These are phyloP conservation scores for Heterobasidion parviporum DNA, from an alignment of 1,284 basidiomycete species.

Conservation along the genomic window DNA sequence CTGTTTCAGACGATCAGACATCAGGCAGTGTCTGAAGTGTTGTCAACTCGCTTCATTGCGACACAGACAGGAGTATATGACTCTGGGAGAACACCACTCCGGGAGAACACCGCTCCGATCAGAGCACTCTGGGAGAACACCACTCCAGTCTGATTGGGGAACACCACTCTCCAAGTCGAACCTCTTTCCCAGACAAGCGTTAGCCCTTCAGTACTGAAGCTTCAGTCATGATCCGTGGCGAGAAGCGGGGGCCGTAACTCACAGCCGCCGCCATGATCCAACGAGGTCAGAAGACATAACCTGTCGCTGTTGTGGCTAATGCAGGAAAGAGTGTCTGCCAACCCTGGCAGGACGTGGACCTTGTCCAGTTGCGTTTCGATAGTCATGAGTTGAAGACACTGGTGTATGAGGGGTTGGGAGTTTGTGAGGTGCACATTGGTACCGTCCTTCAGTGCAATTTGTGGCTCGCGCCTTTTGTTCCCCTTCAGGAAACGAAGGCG, in stretches of 20 bases:
- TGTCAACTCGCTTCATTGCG: too few species aligned
- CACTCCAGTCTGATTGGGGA: too few species aligned
- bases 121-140: background rate
- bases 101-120: background rate
- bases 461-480: conserved; percentile 28
- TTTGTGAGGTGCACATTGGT: conserved; percentile 1
- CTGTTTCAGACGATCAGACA: background rate
- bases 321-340: background rate
- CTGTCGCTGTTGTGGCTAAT: background rate
- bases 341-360: background rate
- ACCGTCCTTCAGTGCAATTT: conserved; percentile 42
- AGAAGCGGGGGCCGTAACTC: too few species aligned
- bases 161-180: too few species aligned
- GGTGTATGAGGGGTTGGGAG: conserved; percentile 11
- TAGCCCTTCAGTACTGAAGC: too few species aligned
- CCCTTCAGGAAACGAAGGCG: conserved; percentile 12
- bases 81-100: background rate
- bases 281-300: too few species aligned
- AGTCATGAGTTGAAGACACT: conserved; percentile 5
- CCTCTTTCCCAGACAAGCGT: too few species aligned
- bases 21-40: background rate
- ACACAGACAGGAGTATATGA: background rate
- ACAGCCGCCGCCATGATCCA: too few species aligned
- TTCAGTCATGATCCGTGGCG: too few species aligned
- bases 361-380: background rate